Evolutionary conservation across 768 basidiomycete genomes (phyloP).

Genomic region (Bullera alba): DNA sequence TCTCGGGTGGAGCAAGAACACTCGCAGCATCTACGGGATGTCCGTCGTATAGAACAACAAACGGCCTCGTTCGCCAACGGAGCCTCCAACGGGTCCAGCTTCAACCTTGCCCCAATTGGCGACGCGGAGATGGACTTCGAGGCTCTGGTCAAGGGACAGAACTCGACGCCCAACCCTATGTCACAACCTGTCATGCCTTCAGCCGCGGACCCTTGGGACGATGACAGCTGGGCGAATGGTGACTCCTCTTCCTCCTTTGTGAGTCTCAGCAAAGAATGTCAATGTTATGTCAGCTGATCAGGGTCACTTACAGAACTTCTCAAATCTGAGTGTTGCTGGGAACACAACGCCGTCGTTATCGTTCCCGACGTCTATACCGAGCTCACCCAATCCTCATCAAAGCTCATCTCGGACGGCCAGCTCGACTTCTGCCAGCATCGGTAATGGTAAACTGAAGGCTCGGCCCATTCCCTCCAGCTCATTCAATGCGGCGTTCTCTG

Average conservation of each 20-base stretch:
- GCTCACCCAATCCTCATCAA: not conserved
- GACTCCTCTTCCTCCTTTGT: slow-evolving; percentile 17
- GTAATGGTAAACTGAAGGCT: slow-evolving; percentile 25
- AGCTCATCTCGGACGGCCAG: not conserved
- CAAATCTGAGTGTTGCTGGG: too few species aligned
- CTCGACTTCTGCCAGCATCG: slow-evolving; percentile 2
- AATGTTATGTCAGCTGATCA: too few species aligned
- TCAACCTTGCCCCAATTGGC: slow-evolving; percentile 46
- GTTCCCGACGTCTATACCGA: slow-evolving; percentile 15
- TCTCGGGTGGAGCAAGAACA: slow-evolving; percentile 91
- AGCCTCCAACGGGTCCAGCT: slow-evolving; percentile 51
- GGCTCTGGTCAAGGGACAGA: slow-evolving; percentile 36
- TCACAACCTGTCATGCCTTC: not conserved
- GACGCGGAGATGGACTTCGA: slow-evolving; percentile 69
- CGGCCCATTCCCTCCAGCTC: slow-evolving; percentile 33
- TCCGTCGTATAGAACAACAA: slow-evolving; percentile 77
- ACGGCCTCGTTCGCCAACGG: slow-evolving; percentile 47
- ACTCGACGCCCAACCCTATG: not conserved
- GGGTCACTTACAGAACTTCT: too few species aligned
- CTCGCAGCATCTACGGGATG: slow-evolving; percentile 82
- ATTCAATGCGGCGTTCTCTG: slow-evolving; percentile 37
- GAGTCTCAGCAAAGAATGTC: too few species aligned
- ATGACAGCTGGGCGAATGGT: slow-evolving; percentile 27
- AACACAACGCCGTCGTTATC: too few species aligned
- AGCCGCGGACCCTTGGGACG: slow-evolving; percentile 31